Conservation (phyloP, 2,329 filamentous ascomycete species). For the Penicillium sp. region DNA sequence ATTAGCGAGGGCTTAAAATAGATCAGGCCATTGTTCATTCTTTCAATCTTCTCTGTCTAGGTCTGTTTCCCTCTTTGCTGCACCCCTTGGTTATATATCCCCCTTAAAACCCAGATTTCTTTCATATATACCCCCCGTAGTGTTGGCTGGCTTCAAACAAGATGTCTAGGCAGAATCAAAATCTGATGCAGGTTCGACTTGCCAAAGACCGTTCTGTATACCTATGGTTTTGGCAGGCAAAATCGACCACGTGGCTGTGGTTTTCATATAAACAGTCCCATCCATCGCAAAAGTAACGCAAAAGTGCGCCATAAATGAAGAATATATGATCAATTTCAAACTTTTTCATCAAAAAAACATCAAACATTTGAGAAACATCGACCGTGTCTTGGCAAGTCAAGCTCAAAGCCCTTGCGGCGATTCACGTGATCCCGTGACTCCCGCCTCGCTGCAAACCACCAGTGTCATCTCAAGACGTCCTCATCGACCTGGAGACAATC, state of each 20-base stretch:
- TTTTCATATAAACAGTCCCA: not conserved
- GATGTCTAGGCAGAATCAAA: not conserved
- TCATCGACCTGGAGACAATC: slow-evolving; percentile 19
- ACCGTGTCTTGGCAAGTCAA: slow-evolving; percentile 6
- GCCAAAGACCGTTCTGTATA: not conserved
- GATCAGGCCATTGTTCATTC: not conserved
- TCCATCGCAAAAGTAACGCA: not conserved
- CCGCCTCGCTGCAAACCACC: slow-evolving; percentile 45
- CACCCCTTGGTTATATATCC: not conserved
- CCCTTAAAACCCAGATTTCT: not conserved
- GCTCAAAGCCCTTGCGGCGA: slow-evolving; percentile 11
- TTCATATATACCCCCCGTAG: not conserved
- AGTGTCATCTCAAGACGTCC: slow-evolving; percentile 29
- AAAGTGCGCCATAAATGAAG: not conserved
- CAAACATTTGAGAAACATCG: not conserved
- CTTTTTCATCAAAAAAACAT: not conserved
- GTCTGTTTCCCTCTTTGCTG: not conserved
- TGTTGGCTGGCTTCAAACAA: not conserved
- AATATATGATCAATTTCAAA: not conserved
- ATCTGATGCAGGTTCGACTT: not conserved
- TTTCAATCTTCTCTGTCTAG: not conserved
- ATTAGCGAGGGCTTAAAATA: not conserved
- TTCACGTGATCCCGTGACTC: slow-evolving; percentile 26
- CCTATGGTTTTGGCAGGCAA: not conserved
- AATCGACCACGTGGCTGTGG: not conserved